Evolutionary conservation across 2,329 filamentous ascomycete genomes (phyloP).

Genomic region (Stemphylium lycopersici): DNA sequence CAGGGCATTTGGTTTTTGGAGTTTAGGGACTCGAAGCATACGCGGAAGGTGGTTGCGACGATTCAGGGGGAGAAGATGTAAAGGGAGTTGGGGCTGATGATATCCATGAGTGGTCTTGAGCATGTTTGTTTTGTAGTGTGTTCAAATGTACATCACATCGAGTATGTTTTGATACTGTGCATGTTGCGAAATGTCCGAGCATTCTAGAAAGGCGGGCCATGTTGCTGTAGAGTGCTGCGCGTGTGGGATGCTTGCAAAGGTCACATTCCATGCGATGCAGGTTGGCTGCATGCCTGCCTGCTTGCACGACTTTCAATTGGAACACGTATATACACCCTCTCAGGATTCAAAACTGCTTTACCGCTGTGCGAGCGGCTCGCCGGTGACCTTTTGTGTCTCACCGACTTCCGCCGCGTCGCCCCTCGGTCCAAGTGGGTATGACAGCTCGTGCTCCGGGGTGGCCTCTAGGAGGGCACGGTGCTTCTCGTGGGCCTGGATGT

Average conservation of each 20-base stretch:
- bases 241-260: not conserved
- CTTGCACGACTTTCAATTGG: constrained; percentile 10
- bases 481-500: constrained; percentile 80
- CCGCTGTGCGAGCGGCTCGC: constrained; percentile 66
- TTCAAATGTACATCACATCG: no score
- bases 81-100: constrained; percentile 7
- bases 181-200: no score
- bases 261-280: not conserved
- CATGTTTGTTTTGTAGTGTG: not conserved
- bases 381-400: constrained; percentile 63
- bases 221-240: no score
- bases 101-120: not conserved
- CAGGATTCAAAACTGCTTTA: constrained; percentile 35
- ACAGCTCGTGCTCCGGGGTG: constrained; percentile 74
- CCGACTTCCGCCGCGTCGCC: constrained; percentile 65
- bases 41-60: constrained; percentile 84
- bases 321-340: constrained; percentile 37
- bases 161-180: no score
- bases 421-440: constrained; percentile 76
- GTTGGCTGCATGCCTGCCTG: not conserved
- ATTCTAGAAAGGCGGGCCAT: no score
- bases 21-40: constrained; percentile 78
- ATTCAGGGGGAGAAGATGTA: constrained; percentile 81
- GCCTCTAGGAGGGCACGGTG: constrained; percentile 85
- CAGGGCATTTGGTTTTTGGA: constrained; percentile 96